A percentile compares a stretch with the other conserved stretches of the same genome.
Evolutionary conservation across 2,329 filamentous ascomycete genomes (phyloP).

Genomic region (Rutstroemia sp.): DNA sequence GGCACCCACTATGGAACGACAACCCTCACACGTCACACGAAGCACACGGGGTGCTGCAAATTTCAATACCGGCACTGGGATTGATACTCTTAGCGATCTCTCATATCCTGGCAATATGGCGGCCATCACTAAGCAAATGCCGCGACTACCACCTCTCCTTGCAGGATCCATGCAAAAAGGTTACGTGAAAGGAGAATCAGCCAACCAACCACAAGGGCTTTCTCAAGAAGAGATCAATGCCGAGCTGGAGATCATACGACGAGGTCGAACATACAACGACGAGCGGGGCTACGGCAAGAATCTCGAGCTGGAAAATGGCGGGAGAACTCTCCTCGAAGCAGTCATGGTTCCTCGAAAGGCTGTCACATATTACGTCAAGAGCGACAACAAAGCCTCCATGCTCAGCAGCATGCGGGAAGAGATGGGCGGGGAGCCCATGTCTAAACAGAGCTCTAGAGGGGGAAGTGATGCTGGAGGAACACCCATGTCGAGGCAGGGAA

Average conservation of each 20-base stretch:
- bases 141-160: constrained; percentile 26
- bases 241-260: constrained; percentile 26
- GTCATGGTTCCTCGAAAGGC: constrained; percentile 12
- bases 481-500: constrained; percentile 8
- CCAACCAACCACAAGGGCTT: constrained; percentile 14
- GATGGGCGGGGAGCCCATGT: constrained; percentile 15
- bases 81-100: constrained; percentile 53
- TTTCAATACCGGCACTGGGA: constrained; percentile 47
- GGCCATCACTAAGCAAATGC: constrained; percentile 25
- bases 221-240: constrained; percentile 13
- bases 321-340: constrained; percentile 18
- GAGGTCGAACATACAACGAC: constrained; percentile 25
- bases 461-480: constrained; percentile 5
- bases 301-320: constrained; percentile 26
- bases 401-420: constrained; percentile 9
- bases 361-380: constrained; percentile 8
- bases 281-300: constrained; percentile 25
- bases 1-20: constrained; percentile 54
- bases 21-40: constrained; percentile 55
- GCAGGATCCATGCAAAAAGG: constrained; percentile 19
- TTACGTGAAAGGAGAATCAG: constrained; percentile 19
- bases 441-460: constrained; percentile 11
- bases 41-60: constrained; percentile 46
- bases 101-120: constrained; percentile 49
- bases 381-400: constrained; percentile 11